Conservation (phyloP, 2,329 filamentous ascomycete genomes). For the Aspergillus texensis region DNA sequence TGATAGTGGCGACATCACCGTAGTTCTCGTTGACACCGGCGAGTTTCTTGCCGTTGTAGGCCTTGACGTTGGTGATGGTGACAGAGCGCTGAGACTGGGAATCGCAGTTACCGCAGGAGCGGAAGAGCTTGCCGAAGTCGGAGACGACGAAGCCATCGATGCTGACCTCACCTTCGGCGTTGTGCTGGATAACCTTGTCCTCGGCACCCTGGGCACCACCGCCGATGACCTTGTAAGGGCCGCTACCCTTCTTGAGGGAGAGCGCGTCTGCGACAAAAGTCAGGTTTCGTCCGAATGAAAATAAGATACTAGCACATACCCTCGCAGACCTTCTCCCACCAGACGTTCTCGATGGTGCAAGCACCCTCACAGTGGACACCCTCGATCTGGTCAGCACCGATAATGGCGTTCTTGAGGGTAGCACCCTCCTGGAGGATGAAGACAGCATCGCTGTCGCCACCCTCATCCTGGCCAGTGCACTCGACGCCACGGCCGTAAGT, state of each 20-base stretch:
- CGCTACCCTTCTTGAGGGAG: slow-evolving; percentile 34
- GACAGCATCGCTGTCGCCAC: slow-evolving; percentile 45
- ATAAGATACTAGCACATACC: slow-evolving; percentile 14
- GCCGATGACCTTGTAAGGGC: slow-evolving; percentile 38
- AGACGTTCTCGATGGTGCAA: slow-evolving; percentile 37
- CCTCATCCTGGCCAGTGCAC: slow-evolving; percentile 47
- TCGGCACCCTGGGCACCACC: slow-evolving; percentile 37
- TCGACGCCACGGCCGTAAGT: slow-evolving; percentile 48
- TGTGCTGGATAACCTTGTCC: slow-evolving; percentile 42
- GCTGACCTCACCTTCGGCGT: slow-evolving; percentile 34
- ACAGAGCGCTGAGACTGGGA: slow-evolving; percentile 35
- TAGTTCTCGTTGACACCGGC: slow-evolving; percentile 46
- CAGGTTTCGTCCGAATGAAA: background rate
- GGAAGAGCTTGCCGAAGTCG: slow-evolving; percentile 50
- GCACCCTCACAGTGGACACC: slow-evolving; percentile 43
- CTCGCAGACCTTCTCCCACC: slow-evolving; percentile 44
- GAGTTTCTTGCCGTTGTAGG: slow-evolving; percentile 30
- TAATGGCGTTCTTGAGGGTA: slow-evolving; percentile 42
- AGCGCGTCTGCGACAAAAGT: slow-evolving; percentile 34
- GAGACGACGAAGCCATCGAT: slow-evolving; percentile 43
- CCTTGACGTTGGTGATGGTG: slow-evolving; percentile 35
- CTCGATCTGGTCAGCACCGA: slow-evolving; percentile 45
- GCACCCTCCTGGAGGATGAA: slow-evolving; percentile 37
- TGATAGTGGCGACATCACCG: slow-evolving; percentile 36
- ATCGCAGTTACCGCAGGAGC: slow-evolving; percentile 52